phyloP scores from a whole-genome alignment of 257 asterid genomes.

The Fraxinus cuspidata region DNA sequence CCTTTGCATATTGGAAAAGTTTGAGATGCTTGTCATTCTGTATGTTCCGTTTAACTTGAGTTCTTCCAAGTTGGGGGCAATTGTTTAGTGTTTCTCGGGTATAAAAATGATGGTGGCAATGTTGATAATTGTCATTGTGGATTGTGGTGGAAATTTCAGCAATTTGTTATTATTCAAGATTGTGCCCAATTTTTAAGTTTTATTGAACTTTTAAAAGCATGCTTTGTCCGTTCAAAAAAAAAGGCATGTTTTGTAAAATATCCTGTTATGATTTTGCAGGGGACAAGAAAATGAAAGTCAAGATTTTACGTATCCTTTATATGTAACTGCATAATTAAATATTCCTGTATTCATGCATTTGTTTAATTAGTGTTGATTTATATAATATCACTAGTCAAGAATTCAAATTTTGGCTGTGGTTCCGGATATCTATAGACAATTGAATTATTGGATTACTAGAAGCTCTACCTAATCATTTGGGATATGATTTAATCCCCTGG shows the following conservation, averaged over 20 bases:
- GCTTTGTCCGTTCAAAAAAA: background rate
- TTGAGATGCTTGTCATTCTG: background rate
- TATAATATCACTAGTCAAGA: background rate
- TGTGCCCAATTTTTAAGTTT: background rate
- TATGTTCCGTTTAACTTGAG: background rate
- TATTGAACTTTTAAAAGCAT: background rate
- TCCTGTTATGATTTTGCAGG: slow-evolving; percentile 46
- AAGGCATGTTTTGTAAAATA: background rate
- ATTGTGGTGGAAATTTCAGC: background rate
- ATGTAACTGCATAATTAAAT: background rate
- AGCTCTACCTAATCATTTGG: background rate
- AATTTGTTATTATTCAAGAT: background rate
- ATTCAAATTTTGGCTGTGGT: background rate
- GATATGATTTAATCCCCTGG: slow-evolving; percentile 13
- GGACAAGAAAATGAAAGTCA: slow-evolving; percentile 69
- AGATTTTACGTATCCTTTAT: slow-evolving; percentile 76
- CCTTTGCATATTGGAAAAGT: background rate
- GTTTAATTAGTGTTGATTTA: background rate
- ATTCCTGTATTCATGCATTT: background rate
- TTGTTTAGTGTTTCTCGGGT: background rate
- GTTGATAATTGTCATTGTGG: background rate
- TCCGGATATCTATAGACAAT: background rate
- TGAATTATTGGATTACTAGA: background rate
- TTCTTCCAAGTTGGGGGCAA: background rate
- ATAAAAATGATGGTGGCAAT: background rate